These are phyloP conservation scores for Clavaria fumosa DNA, from an alignment of 768 basidiomycete species.

Conservation along the genomic window DNA sequence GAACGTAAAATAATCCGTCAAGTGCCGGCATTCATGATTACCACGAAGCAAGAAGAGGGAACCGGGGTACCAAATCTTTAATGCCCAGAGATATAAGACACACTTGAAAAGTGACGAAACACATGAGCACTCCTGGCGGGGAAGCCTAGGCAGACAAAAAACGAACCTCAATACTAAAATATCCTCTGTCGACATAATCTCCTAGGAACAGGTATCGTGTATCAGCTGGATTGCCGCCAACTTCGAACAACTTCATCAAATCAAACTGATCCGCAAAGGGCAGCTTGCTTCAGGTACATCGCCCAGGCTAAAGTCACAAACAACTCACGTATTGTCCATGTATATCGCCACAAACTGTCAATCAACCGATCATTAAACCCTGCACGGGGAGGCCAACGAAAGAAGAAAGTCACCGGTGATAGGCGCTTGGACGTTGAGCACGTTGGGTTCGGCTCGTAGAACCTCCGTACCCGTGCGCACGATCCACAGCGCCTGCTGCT, in stretches of 20 bases:
- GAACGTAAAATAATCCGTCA: conserved; percentile 99
- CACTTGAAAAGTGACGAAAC: conserved; percentile 40
- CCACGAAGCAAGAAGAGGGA: conserved; percentile 93
- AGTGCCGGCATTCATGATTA: conserved; percentile 96
- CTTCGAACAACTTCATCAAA: conserved; percentile 90
- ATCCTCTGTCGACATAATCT: conserved; percentile 87
- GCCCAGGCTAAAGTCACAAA: conserved; percentile 5
- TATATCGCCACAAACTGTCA: conserved; percentile 90
- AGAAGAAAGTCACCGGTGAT: conserved; percentile 61
- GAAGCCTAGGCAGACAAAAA: not conserved
- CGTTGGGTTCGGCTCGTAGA: conserved; percentile 72
- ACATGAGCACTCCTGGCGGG: not conserved
- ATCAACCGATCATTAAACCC: not conserved
- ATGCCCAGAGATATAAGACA: conserved; percentile 91
- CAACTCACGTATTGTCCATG: conserved; percentile 92
- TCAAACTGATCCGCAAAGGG: conserved; percentile 44
- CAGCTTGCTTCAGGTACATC: too few relatives aligned
- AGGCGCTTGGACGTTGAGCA: conserved; percentile 90
- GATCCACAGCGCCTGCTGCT: conserved; percentile 93
- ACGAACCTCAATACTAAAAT: conserved; percentile 81
- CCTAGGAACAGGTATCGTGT: conserved; percentile 87
- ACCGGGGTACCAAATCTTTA: conserved; percentile 99
- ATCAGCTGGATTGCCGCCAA: conserved; percentile 87
- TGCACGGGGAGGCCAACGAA: not conserved
- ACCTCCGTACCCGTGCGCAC: conserved; percentile 76